These are phyloP conservation scores for Barnettozyma botsteinii DNA, from an alignment of 805 yeast genomes.

Conservation along the genomic window DNA sequence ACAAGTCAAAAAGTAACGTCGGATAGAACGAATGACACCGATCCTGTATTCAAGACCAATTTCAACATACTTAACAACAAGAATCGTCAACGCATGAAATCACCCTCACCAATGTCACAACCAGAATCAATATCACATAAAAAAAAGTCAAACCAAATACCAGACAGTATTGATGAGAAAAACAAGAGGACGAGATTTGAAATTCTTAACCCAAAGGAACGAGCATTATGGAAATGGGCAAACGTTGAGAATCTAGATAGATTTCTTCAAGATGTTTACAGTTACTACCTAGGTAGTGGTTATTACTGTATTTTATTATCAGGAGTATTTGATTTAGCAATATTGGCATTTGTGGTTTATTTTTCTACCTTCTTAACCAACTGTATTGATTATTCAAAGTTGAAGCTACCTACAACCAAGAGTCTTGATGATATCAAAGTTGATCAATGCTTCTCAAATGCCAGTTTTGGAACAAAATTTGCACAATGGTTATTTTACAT, in stretches of 20 bases:
- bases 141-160: not conserved
- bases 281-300: slow-evolving; percentile 83
- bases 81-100: not conserved
- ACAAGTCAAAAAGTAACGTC: not conserved
- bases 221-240: slow-evolving; percentile 95
- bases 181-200: slow-evolving; percentile 29
- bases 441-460: slow-evolving; percentile 36
- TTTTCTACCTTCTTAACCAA: slow-evolving; percentile 74
- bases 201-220: slow-evolving; percentile 55
- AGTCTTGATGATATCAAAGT: slow-evolving; percentile 29
- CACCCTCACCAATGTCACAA: not conserved
- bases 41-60: not conserved
- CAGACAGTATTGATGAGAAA: slow-evolving; percentile 18
- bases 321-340: slow-evolving; percentile 59
- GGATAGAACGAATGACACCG: too few species aligned
- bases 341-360: slow-evolving; percentile 72
- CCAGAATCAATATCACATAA: not conserved
- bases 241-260: slow-evolving; percentile 88
- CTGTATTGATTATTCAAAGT: slow-evolving; percentile 65
- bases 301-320: slow-evolving; percentile 68
- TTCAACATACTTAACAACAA: not conserved
- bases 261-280: slow-evolving; percentile 76
- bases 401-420: slow-evolving; percentile 28
- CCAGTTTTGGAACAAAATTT: slow-evolving; percentile 49
- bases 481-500: slow-evolving; percentile 55